These are phyloP conservation scores for Lodderomyces jiufengensis DNA, from an alignment of 1,139 yeast genomes.

Conservation along the genomic window DNA sequence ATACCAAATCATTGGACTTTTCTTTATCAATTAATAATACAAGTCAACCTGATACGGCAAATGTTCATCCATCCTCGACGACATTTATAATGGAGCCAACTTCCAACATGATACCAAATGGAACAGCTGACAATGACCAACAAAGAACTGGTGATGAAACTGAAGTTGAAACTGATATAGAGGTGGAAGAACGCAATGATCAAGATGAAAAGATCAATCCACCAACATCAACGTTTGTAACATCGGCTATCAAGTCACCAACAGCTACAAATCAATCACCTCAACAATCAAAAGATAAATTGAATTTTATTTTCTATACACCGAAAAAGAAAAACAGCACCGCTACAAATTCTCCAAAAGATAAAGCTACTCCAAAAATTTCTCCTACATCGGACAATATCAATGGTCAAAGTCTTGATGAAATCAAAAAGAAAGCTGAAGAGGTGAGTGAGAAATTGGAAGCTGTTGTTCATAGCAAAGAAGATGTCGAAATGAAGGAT, in stretches of 20 bases:
- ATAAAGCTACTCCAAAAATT: neutral
- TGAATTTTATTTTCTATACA: neutral
- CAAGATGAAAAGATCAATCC: too few species aligned
- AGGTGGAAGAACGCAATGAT: neutral
- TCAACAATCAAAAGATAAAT: too few species aligned
- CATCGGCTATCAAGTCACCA: too few species aligned
- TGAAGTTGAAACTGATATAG: slow-evolving; percentile 1
- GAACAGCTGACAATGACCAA: neutral
- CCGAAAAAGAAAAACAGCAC: neutral
- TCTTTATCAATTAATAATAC: too few species aligned
- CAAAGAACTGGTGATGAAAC: neutral
- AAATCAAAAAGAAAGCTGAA: too few species aligned
- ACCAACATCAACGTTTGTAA: too few species aligned
- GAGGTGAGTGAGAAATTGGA: too few species aligned
- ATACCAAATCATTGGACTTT: too few species aligned
- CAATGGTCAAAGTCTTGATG: neutral
- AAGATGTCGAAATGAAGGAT: neutral
- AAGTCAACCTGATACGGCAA: neutral
- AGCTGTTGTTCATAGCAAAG: neutral
- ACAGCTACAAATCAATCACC: too few species aligned
- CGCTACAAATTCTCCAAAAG: neutral
- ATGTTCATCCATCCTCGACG: slow-evolving; percentile 3
- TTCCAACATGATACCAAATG: neutral
- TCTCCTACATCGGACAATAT: neutral
- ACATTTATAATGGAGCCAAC: too few species aligned